Evolutionary conservation across 2,329 filamentous ascomycete species (phyloP).

Genomic region (Rhinocladiella mackenziei): DNA sequence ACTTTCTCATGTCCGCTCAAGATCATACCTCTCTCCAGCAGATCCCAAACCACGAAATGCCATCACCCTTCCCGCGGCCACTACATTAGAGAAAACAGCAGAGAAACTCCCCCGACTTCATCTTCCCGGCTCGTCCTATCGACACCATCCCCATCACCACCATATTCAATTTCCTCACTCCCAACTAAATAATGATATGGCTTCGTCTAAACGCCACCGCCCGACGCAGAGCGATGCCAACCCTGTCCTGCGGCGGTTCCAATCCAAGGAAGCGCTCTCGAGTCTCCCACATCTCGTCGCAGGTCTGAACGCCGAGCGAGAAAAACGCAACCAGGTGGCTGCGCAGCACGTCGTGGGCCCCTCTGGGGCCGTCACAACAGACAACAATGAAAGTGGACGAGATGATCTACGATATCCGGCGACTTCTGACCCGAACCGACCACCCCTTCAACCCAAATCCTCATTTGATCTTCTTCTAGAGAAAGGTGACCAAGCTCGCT

Average conservation of each 20-base stretch:
- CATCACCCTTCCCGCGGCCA: slow-evolving; percentile 6
- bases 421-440: slow-evolving; percentile 11
- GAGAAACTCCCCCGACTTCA: slow-evolving; percentile 18
- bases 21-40: slow-evolving; percentile 16
- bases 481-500: slow-evolving; percentile 17
- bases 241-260: slow-evolving; percentile 6
- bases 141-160: slow-evolving; percentile 15
- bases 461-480: slow-evolving; percentile 19
- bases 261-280: slow-evolving; percentile 11
- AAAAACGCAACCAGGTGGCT: slow-evolving; percentile 7
- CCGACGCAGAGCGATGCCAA: slow-evolving; percentile 19
- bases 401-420: slow-evolving; percentile 16
- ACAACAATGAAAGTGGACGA: slow-evolving; percentile 16
- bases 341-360: slow-evolving; percentile 14
- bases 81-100: slow-evolving; percentile 17
- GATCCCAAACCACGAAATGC: slow-evolving; percentile 16
- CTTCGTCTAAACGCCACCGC: slow-evolving; percentile 13
- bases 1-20: slow-evolving; percentile 14
- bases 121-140: slow-evolving; percentile 19
- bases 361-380: slow-evolving; percentile 2
- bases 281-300: slow-evolving; percentile 22
- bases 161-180: no score
- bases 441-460: slow-evolving; percentile 14
- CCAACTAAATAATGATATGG: slow-evolving; percentile 7
- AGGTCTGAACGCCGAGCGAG: slow-evolving; percentile 21